Base-by-base conservation (phyloP, 805 yeast genomes). In the Grigorovia transvaalensis region DNA sequence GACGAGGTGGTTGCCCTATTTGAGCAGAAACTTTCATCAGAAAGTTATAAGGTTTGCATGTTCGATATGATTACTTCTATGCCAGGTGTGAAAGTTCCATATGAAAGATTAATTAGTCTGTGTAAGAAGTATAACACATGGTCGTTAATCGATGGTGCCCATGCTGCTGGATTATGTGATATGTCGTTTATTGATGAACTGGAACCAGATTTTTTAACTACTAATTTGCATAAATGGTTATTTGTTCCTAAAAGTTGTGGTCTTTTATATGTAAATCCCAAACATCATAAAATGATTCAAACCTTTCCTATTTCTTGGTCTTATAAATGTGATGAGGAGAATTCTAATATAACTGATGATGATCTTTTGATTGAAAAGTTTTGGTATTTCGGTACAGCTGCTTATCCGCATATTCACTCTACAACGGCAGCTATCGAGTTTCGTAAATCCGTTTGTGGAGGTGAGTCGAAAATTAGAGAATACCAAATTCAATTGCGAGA, bases 101-200 rank as follows among this genome's bases (percentile, higher is more conserved):
- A 73, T 62, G 73, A 74, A 53, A 60, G 69, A 49, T 56, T 84
- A 46, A 69, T 73, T 2, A 54, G 61, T 7, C 58, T 78, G 44
- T 79, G 88, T 55, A 62, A 67, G 13, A 64, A 75, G 48, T 65
- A 77, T 47, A 64, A 67, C 13, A 77, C 78, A 4, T 54, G 81
- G 46, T 78, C 86, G 3, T 65, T 82, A 45, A 74, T 85, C 27
- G 91, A 85, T 62, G 91, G 85, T 13, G 91, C 90, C 5, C 91
- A 85, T 60, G 76, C 80, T 1, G 71, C 79, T 40, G 91, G 91
- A 0, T 66, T 74, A 51, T 58, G 78, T 33, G 74, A 75, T 9
- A 50, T 77, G n/a, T 68, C 73, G 46, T 58, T 64, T 50, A 56
- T 80, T 40, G 65, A 63, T 12, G 59, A 59, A 12, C 56, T 76